Conservation (phyloP, 805 yeast species). For the Candida arabinofermentans region DNA sequence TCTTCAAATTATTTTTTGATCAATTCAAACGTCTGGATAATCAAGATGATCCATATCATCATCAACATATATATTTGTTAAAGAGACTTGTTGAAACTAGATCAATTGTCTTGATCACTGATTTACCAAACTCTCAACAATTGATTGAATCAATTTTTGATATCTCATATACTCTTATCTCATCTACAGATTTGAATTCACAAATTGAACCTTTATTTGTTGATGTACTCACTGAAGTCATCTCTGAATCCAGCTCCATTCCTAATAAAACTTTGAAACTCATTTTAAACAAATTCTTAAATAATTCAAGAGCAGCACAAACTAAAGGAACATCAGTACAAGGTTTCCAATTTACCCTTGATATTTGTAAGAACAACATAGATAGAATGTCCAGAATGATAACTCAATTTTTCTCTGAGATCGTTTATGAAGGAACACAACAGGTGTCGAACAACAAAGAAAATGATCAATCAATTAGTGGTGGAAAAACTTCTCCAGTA, state of each 20-base stretch:
- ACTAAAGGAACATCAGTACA: conserved; percentile 38
- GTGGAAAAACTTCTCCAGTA: neutral
- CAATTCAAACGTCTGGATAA: conserved; percentile 54
- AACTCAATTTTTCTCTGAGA: conserved; percentile 77
- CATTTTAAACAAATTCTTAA: conserved; percentile 60
- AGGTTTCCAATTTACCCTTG: conserved; percentile 60
- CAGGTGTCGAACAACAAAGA: conserved; percentile 6
- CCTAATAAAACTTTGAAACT: conserved; percentile 58
- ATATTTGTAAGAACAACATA: conserved; percentile 63
- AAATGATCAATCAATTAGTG: neutral
- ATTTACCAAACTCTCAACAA: conserved; percentile 57
- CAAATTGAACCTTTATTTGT: conserved; percentile 58
- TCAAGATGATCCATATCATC: conserved; percentile 54
- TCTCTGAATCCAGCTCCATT: conserved; percentile 64
- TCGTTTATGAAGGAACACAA: conserved; percentile 48
- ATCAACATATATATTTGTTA: conserved; percentile 60
- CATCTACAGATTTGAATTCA: conserved; percentile 39
- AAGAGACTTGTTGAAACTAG: conserved; percentile 71
- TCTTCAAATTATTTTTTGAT: conserved; percentile 61
- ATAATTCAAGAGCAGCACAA: conserved; percentile 24
- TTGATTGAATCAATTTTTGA: conserved; percentile 56
- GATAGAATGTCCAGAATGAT: conserved; percentile 73
- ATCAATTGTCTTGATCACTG: conserved; percentile 69
- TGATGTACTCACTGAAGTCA: conserved; percentile 69
- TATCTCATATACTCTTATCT: conserved; percentile 49